Conservation (phyloP, 2,329 filamentous ascomycete species). For the Cordyceps cicadae region DNA sequence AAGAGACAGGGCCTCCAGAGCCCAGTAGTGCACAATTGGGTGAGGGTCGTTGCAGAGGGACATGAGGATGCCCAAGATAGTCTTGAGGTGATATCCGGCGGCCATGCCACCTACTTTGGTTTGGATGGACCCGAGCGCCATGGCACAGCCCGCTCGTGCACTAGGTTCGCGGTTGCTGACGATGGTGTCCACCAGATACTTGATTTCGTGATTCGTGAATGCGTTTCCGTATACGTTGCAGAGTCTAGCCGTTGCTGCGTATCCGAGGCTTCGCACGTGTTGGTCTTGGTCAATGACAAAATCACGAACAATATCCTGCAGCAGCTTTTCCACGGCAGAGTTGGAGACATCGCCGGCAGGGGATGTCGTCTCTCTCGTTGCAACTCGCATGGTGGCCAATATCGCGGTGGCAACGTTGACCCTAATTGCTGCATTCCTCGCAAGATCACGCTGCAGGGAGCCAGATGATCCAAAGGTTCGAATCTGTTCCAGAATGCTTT, state of each 20-base stretch:
- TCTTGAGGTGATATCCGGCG: constrained; percentile 91
- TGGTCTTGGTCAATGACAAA: constrained; percentile 79
- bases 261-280: constrained; percentile 76
- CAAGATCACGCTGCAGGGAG: constrained; percentile 73
- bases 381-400: constrained; percentile 71
- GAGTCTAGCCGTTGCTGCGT: constrained; percentile 75
- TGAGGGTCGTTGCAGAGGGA: constrained; percentile 93
- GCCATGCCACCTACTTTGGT: constrained; percentile 96
- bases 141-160: constrained; percentile 86
- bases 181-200: constrained; percentile 86
- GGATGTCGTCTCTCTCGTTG: constrained; percentile 70
- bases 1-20: constrained; percentile 75
- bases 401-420: constrained; percentile 84
- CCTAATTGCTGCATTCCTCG: constrained; percentile 80
- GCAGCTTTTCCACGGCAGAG: constrained; percentile 68
- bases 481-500: constrained; percentile 91
- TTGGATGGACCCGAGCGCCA: constrained; percentile 88
- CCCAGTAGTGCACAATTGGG: constrained; percentile 93
- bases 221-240: constrained; percentile 78
- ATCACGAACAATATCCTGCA: constrained; percentile 64
- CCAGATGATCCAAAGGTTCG: constrained; percentile 79
- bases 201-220: constrained; percentile 85
- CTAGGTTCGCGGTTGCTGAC: constrained; percentile 89
- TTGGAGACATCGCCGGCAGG: constrained; percentile 65
- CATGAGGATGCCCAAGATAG: constrained; percentile 96